Percentiles rank a stretch among this genome's conserved stretches.
Conservation (phyloP, 2,329 filamentous ascomycete genomes). For the Talaromyces albobiverticillius region DNA sequence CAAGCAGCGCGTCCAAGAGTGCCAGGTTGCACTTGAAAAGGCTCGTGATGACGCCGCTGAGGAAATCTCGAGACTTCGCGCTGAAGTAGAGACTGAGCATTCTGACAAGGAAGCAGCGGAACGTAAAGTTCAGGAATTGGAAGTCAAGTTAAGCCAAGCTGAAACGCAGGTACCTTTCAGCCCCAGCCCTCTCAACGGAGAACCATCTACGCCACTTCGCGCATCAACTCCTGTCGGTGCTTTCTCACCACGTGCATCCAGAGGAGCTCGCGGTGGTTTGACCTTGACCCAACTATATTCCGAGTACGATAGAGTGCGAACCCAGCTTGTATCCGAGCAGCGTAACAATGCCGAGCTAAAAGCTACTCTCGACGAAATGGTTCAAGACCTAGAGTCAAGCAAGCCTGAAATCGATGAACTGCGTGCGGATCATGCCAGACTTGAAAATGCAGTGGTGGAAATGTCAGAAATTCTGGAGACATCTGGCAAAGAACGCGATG, state of each 20-base stretch:
- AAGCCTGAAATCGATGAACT: conserved; percentile 86
- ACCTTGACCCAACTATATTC: conserved; percentile 63
- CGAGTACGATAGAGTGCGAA: conserved; percentile 62
- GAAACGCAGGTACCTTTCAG: conserved; percentile 50
- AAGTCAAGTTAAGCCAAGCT: conserved; percentile 60
- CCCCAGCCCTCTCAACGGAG: conserved; percentile 52
- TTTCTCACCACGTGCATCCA: conserved; percentile 54
- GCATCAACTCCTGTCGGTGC: conserved; percentile 48
- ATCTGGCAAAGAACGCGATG: conserved; percentile 75
- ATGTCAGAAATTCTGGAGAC: conserved; percentile 82
- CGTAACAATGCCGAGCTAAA: conserved; percentile 71
- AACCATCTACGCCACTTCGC: conserved; percentile 48
- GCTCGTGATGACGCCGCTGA: conserved; percentile 62
- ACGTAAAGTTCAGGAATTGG: conserved; percentile 62
- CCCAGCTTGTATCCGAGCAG: conserved; percentile 69
- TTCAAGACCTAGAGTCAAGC: conserved; percentile 78
- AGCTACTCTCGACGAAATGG: conserved; percentile 78
- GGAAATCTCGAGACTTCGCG: conserved; percentile 52
- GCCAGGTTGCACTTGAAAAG: conserved; percentile 56
- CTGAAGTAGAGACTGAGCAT: conserved; percentile 56
- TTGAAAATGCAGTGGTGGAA: conserved; percentile 76
- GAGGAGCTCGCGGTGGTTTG: conserved; percentile 53
- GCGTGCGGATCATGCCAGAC: conserved; percentile 72
- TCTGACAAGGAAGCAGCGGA: conserved; percentile 62
- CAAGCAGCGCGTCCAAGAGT: conserved; percentile 58